Percentiles rank a stretch among this genome's conserved stretches.
phyloP scores from a whole-genome alignment of 2,329 filamentous ascomycete genomes.

The Ophiostoma himal-ulmi region DNA sequence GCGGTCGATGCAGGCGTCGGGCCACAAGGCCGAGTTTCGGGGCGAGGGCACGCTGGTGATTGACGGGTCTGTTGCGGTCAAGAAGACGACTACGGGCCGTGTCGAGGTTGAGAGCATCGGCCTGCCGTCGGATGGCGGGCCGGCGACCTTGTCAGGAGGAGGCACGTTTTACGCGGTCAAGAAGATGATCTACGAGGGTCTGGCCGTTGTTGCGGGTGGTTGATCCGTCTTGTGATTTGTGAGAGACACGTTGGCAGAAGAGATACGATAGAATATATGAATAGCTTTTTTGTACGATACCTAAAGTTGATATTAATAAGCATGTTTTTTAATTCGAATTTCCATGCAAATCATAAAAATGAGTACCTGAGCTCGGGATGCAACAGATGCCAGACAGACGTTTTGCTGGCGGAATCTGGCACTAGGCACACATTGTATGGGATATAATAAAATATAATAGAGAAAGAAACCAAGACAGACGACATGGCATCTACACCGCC shows the following conservation, averaged over 20 bases:
- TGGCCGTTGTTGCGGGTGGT: constrained; percentile 80
- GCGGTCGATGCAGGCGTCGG: constrained; percentile 71
- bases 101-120: constrained; percentile 82
- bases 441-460: background rate
- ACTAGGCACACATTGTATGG: background rate
- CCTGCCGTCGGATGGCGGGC: constrained; percentile 40
- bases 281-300: background rate
- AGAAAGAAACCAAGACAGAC: background rate
- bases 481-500: background rate
- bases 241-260: background rate
- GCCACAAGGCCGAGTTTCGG: constrained; percentile 84
- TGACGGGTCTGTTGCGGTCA: constrained; percentile 79
- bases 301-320: background rate
- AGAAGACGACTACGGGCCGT: constrained; percentile 78
- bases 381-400: constrained; percentile 15
- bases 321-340: background rate
- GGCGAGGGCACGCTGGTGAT: constrained; percentile 89
- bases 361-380: constrained; percentile 1
- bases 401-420: background rate
- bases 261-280: background rate
- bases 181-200: constrained; percentile 83
- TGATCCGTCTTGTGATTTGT: constrained; percentile 33
- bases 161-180: constrained; percentile 81
- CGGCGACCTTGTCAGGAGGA: constrained; percentile 45
- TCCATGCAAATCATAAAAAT: background rate